These are phyloP conservation scores for Aspergillus jensenii DNA, from an alignment of 2,329 filamentous ascomycete genomes.

Conservation along the genomic window DNA sequence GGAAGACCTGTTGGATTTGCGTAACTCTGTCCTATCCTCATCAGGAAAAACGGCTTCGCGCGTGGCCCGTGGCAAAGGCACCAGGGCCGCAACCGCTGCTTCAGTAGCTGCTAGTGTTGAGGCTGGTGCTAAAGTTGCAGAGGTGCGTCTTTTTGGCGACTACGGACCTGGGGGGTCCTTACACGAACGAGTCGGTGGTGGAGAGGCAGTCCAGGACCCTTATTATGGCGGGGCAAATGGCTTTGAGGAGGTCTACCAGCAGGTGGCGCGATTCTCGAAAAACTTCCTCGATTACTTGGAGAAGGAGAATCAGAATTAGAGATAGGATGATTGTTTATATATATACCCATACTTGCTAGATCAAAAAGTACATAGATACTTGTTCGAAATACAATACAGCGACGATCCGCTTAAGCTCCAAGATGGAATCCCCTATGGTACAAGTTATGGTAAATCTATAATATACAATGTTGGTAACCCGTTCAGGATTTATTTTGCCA, in stretches of 20 bases:
- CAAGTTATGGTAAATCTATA: slow-evolving; percentile 2
- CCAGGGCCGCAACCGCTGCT: slow-evolving; percentile 37
- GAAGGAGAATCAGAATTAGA: slow-evolving; percentile 23
- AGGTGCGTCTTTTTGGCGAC: slow-evolving; percentile 81
- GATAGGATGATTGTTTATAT: background rate
- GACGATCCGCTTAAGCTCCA: background rate
- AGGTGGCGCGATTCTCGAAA: slow-evolving; percentile 72
- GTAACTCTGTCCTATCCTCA: slow-evolving; percentile 48
- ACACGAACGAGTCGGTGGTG: slow-evolving; percentile 38
- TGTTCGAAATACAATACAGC: background rate
- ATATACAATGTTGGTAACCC: slow-evolving; percentile 9
- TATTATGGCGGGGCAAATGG: slow-evolving; percentile 87
- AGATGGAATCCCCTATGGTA: slow-evolving; percentile 11
- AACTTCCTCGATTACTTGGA: slow-evolving; percentile 68
- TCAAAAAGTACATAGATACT: slow-evolving; percentile 1
- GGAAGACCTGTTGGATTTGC: slow-evolving; percentile 63
- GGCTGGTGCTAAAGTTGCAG: slow-evolving; percentile 40
- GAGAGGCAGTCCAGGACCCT: slow-evolving; percentile 79
- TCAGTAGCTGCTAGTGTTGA: slow-evolving; percentile 34
- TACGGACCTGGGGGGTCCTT: slow-evolving; percentile 61
- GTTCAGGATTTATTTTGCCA: background rate
- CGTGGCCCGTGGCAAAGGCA: slow-evolving; percentile 26
- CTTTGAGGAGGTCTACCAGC: slow-evolving; percentile 83
- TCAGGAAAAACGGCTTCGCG: slow-evolving; percentile 44
- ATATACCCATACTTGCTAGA: slow-evolving; percentile 24